Percentiles rank a stretch among this genome's conserved stretches.
phyloP scores from a whole-genome alignment of 345 rosid species.

The Arabis hirsuta region DNA sequence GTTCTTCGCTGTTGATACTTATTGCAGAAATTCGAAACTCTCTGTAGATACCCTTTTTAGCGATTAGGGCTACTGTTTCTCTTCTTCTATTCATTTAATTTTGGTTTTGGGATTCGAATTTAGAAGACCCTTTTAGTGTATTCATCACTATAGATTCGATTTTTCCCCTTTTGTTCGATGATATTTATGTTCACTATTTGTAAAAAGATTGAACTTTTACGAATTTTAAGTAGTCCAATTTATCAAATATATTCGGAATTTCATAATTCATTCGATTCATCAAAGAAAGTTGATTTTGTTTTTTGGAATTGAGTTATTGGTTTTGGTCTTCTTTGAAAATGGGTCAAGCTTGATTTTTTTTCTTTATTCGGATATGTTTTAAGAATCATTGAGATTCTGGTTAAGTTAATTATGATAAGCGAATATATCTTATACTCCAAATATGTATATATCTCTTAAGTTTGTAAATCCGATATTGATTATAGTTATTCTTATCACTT shows the following conservation, averaged over 20 bases:
- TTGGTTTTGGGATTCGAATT: slow-evolving; percentile 8
- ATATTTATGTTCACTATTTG: not conserved
- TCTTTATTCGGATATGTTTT: slow-evolving; percentile 28
- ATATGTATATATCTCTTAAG: slow-evolving; percentile 8
- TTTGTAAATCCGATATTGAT: not conserved
- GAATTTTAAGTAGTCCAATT: slow-evolving; percentile 5
- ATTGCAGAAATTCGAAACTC: slow-evolving; percentile 1
- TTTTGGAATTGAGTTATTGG: not conserved
- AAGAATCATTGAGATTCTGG: slow-evolving; percentile 5
- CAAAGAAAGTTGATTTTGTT: slow-evolving; percentile 5
- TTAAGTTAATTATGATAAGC: not conserved
- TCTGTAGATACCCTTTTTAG: not conserved
- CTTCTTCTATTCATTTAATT: slow-evolving; percentile 2
- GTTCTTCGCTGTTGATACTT: slow-evolving; percentile 12
- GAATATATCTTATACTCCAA: not conserved
- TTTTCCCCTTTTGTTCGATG: slow-evolving; percentile 11
- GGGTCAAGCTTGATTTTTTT: slow-evolving; percentile 27
- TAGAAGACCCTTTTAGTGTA: not conserved
- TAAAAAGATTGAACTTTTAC: not conserved
- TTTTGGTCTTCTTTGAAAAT: slow-evolving; percentile 3
- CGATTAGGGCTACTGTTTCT: slow-evolving; percentile 7
- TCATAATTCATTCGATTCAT: slow-evolving; percentile 9
- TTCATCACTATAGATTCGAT: not conserved
- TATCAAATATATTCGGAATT: not conserved
- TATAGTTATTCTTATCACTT: not conserved